Evolutionary conservation across 768 basidiomycete genomes (phyloP).

Genomic region (Pulveroboletus sp.): DNA sequence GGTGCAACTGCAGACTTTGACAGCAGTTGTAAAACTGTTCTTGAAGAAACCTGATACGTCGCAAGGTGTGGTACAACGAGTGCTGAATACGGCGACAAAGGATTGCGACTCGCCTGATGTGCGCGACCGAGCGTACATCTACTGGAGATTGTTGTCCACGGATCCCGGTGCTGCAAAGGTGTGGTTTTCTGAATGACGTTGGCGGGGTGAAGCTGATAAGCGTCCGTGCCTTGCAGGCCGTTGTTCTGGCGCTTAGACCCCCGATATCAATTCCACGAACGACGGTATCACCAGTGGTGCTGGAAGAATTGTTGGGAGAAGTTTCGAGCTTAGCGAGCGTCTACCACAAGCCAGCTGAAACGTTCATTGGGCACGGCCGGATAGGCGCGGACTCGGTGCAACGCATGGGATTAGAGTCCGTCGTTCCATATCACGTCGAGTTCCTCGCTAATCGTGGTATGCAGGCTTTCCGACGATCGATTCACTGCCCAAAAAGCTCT

Average conservation of each 20-base stretch:
- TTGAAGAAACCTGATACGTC: constrained; percentile 92
- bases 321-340: constrained; percentile 89
- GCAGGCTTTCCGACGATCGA: constrained; percentile 64
- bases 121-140: constrained; percentile 95
- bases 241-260: constrained; percentile 88
- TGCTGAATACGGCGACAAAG: constrained; percentile 92
- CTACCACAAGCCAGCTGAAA: constrained; percentile 96
- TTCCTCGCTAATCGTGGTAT: neutral
- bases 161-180: constrained; percentile 97
- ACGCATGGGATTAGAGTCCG: constrained; percentile 60
- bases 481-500: constrained; percentile 77
- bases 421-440: constrained; percentile 11
- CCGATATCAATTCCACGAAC: constrained; percentile 92
- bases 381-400: constrained; percentile 80
- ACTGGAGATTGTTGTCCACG: constrained; percentile 93
- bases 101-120: constrained; percentile 97
- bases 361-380: constrained; percentile 91
- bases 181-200: neutral
- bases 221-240: constrained; percentile 45
- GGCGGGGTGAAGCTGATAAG: neutral
- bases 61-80: constrained; percentile 88
- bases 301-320: constrained; percentile 91
- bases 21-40: constrained; percentile 96
- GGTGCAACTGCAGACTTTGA: constrained; percentile 81
- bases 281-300: constrained; percentile 79